Conservation (phyloP, 2,329 filamentous ascomycete species). For the Cercospora berteroae region DNA sequence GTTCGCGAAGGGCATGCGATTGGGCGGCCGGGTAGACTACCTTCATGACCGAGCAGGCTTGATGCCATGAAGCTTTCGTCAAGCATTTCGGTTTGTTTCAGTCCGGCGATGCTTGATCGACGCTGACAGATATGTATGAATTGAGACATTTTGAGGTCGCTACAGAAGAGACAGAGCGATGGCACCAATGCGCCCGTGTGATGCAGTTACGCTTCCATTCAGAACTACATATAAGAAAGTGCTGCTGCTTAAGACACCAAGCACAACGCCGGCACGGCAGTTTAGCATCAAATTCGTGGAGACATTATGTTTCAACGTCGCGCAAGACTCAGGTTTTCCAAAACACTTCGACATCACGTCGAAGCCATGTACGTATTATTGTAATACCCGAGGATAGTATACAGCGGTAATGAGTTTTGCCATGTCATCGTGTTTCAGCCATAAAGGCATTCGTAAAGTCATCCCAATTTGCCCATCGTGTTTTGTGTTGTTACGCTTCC, state of each 20-base stretch:
- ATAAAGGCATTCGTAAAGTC: conserved; percentile 8
- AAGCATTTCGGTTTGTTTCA: neutral
- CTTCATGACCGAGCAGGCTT: neutral
- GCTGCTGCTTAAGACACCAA: neutral
- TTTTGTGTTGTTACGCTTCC: neutral
- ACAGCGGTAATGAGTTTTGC: conserved; percentile 5
- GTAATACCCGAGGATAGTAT: conserved; percentile 16
- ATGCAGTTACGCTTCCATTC: neutral
- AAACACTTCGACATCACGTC: neutral
- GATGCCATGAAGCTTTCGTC: neutral
- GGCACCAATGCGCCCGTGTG: neutral
- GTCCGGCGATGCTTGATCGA: neutral
- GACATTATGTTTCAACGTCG: neutral
- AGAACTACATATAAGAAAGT: neutral
- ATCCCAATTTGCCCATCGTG: conserved; percentile 7
- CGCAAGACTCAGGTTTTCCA: neutral
- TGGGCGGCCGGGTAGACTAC: neutral
- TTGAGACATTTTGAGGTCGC: neutral
- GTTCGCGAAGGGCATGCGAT: neutral
- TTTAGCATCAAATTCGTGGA: neutral
- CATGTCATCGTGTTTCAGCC: conserved; percentile 7
- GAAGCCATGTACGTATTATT: conserved; percentile 9
- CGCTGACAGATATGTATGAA: neutral
- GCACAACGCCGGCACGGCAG: neutral
- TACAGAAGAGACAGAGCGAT: neutral